Evolutionary conservation across 2,329 filamentous ascomycete genomes (phyloP).

Genomic region (Kalaharituber pfeilii): DNA sequence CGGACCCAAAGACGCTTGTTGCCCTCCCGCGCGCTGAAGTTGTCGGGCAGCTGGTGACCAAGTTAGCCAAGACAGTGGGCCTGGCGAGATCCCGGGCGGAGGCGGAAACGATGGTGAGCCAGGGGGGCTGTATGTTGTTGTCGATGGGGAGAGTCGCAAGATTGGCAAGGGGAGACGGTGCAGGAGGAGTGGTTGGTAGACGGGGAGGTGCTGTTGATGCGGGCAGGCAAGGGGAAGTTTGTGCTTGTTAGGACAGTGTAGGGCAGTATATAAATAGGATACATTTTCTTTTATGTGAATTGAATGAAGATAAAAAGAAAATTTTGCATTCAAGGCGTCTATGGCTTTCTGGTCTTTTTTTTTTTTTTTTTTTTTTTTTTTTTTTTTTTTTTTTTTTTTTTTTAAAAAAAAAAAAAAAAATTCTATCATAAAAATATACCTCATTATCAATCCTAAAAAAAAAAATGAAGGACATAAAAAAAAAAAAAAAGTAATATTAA

Average conservation of each 20-base stretch:
- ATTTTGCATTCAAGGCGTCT: background rate
- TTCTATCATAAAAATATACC: background rate
- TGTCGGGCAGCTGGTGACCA: slow-evolving; percentile 12
- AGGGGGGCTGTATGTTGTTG: slow-evolving; percentile 14
- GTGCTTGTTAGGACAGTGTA: slow-evolving; percentile 9
- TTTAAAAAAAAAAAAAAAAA: background rate
- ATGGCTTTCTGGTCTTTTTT: no score
- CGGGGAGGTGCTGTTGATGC: slow-evolving; percentile 12
- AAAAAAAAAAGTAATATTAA: background rate
- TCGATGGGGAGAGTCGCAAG: slow-evolving; percentile 1
- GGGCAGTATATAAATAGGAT: background rate
- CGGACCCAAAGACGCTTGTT: slow-evolving; percentile 2
- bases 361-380: background rate
- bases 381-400: background rate
- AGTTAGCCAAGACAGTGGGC: slow-evolving; percentile 7
- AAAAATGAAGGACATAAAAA: background rate
- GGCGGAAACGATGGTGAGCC: slow-evolving; percentile 12
- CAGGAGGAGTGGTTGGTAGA: slow-evolving; percentile 15
- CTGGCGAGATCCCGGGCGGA: slow-evolving; percentile 9
- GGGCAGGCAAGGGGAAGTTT: slow-evolving; percentile 16
- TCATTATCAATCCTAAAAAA: no score
- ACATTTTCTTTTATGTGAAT: background rate
- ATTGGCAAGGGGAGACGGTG: slow-evolving; percentile 6
- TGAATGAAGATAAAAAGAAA: background rate
- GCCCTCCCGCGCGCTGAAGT: slow-evolving; percentile 9